These are phyloP conservation scores for Zanthoxylum bungeanum DNA, from an alignment of 345 rosid genomes.

Conservation along the genomic window DNA sequence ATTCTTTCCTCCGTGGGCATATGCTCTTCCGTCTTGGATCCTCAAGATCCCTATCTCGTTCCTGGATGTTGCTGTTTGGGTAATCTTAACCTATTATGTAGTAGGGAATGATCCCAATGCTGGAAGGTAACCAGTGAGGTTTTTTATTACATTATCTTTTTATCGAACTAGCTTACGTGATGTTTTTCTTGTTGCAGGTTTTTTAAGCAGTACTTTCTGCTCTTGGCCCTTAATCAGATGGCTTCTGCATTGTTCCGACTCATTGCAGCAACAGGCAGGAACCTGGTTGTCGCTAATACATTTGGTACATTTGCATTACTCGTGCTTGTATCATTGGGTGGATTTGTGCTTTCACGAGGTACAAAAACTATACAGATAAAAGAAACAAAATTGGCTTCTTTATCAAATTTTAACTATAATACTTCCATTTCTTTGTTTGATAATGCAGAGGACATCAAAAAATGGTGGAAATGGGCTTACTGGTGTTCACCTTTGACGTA, in stretches of 20 bases:
- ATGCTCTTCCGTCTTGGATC: constrained; percentile 76
- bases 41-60: constrained; percentile 63
- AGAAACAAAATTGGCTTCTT: not conserved
- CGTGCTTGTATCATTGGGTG: constrained; percentile 31
- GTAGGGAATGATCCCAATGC: constrained; percentile 72
- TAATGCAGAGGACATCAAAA: constrained; percentile 39
- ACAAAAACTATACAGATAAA: not conserved
- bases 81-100: constrained; percentile 62
- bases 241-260: constrained; percentile 39
- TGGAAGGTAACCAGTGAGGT: constrained; percentile 16
- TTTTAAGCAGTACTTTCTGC: constrained; percentile 35
- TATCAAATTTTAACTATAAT: not conserved
- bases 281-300: constrained; percentile 38
- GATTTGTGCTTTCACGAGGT: constrained; percentile 19
- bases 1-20: constrained; percentile 79
- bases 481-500: constrained; percentile 63
- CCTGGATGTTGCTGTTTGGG: constrained; percentile 60
- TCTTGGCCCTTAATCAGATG: constrained; percentile 37
- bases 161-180: not conserved
- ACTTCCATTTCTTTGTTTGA: not conserved
- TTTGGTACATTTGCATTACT: constrained; percentile 41
- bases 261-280: constrained; percentile 40
- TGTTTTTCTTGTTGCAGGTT: constrained; percentile 31
- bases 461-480: constrained; percentile 67
- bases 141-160: not conserved